Evolutionary conservation across 345 rosid genomes (phyloP).

Genomic region (Acer saccharum): DNA sequence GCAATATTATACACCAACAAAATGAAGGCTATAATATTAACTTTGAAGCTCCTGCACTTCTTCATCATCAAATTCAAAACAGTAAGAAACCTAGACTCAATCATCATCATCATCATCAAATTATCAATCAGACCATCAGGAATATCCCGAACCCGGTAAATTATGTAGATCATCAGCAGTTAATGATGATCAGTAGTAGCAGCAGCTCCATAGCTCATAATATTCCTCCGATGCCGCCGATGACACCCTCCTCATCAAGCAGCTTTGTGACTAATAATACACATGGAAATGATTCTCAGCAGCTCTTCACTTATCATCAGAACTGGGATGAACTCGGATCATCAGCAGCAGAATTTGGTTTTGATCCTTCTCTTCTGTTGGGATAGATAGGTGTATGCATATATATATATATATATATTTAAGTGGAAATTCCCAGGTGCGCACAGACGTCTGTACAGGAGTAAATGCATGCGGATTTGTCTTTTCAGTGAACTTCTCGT

Average conservation of each 20-base stretch:
- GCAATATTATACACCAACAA: not conserved
- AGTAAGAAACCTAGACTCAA: slow-evolving; percentile 13
- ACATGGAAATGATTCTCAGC: not conserved
- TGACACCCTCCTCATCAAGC: not conserved
- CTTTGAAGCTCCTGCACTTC: slow-evolving; percentile 38
- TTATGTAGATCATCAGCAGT: not conserved
- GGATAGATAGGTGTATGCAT: not conserved
- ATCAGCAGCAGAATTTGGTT: not conserved
- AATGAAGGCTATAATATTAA: slow-evolving; percentile 44
- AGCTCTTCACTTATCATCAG: not conserved
- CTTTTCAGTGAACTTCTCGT: not conserved
- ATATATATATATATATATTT: not conserved
- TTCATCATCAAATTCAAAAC: slow-evolving; percentile 9
- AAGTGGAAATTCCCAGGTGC: not conserved
- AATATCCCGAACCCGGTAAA: not conserved
- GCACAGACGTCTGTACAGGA: not conserved
- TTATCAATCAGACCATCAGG: not conserved
- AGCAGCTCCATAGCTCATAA: not conserved
- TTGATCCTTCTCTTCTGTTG: not conserved
- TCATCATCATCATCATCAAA: not conserved
- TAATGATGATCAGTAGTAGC: not conserved
- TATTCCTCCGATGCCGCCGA: not conserved
- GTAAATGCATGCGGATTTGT: not conserved
- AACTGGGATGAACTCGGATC: not conserved
- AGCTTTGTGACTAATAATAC: not conserved